Conservation (phyloP, 192 early-diverging fungal species). For the Coemansia sp. region DNA sequence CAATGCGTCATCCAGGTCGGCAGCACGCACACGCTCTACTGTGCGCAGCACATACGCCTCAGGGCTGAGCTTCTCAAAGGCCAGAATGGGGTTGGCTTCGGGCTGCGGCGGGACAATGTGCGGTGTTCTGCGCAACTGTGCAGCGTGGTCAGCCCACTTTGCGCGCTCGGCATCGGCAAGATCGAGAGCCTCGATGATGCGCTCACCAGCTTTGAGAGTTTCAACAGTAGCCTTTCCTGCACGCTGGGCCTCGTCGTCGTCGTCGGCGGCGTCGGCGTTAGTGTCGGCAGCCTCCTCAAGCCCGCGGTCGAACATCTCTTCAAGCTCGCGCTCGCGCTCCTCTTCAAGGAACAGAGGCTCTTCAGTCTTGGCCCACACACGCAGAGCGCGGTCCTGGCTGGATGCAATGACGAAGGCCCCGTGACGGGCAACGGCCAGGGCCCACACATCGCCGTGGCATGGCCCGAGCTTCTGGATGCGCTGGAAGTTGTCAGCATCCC, state of each 20-base stretch:
- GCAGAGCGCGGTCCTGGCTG: slow-evolving; percentile 91
- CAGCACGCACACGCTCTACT: slow-evolving; percentile 73
- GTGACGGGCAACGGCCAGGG: slow-evolving; percentile 83
- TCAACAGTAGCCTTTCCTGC: slow-evolving; percentile 88
- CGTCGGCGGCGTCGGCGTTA: slow-evolving; percentile 30
- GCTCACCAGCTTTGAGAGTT: slow-evolving; percentile 94
- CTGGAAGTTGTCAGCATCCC: slow-evolving; percentile 97
- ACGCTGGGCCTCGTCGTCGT: slow-evolving; percentile 60
- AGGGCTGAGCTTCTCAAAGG: slow-evolving; percentile 60
- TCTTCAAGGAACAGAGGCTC: slow-evolving; percentile 94
- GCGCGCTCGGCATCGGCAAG: slow-evolving; percentile 79
- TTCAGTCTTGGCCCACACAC: slow-evolving; percentile 95
- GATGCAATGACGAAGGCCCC: slow-evolving; percentile 85
- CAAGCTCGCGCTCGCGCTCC: slow-evolving; percentile 91
- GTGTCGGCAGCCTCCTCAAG: slow-evolving; percentile 61
- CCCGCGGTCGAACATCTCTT: slow-evolving; percentile 82
- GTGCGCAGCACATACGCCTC: slow-evolving; percentile 80
- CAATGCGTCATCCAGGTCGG: slow-evolving; percentile 87
- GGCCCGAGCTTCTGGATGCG: slow-evolving; percentile 90
- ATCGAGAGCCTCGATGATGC: slow-evolving; percentile 88
- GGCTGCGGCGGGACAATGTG: slow-evolving; percentile 51
- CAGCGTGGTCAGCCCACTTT: slow-evolving; percentile 64
- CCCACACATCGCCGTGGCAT: slow-evolving; percentile 93
- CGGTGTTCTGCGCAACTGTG: slow-evolving; percentile 39
- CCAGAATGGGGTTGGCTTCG: slow-evolving; percentile 63